Percentiles rank a stretch among this genome's conserved stretches.
phyloP scores from a whole-genome alignment of 2,329 filamentous ascomycete genomes.

The Penicillium sp. region DNA sequence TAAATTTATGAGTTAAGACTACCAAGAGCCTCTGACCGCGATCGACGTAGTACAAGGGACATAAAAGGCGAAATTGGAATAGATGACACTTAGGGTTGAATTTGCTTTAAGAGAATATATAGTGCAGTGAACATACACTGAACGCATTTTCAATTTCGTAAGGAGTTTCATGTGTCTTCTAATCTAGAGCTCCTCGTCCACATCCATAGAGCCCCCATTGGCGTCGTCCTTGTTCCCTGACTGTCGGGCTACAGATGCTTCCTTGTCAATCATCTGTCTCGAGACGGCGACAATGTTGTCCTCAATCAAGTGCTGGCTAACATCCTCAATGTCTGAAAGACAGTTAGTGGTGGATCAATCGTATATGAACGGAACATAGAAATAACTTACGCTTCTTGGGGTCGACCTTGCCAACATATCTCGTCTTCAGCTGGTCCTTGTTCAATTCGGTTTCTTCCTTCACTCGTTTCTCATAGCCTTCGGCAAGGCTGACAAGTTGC shows the following conservation, averaged over 20 bases:
- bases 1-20: too few relatives aligned
- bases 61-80: too few relatives aligned
- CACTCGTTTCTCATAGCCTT: conserved; percentile 97
- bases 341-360: conserved; percentile 19
- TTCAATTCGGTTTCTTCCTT: conserved; percentile 97
- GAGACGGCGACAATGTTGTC: conserved; percentile 99
- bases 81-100: too few relatives aligned
- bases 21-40: too few relatives aligned
- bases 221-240: conserved; percentile 43
- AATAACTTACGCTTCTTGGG: conserved; percentile 77
- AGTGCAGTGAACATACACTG: background rate
- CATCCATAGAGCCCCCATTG: conserved; percentile 55
- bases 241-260: conserved; percentile 79
- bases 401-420: conserved; percentile 97
- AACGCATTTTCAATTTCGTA: conserved; percentile 11
- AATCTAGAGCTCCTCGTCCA: conserved; percentile 55
- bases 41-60: too few relatives aligned
- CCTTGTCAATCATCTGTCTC: conserved; percentile 98
- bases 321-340: conserved; percentile 73
- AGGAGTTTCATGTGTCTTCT: conserved; percentile 16
- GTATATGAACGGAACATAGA: background rate
- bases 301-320: conserved; percentile 93
- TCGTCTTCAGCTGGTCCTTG: conserved; percentile 95
- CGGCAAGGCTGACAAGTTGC: conserved; percentile 79
- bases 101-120: too few relatives aligned